These are phyloP conservation scores for Plasmodiophora brassicae DNA, from an alignment of 208 protist genomes.

Conservation along the genomic window DNA sequence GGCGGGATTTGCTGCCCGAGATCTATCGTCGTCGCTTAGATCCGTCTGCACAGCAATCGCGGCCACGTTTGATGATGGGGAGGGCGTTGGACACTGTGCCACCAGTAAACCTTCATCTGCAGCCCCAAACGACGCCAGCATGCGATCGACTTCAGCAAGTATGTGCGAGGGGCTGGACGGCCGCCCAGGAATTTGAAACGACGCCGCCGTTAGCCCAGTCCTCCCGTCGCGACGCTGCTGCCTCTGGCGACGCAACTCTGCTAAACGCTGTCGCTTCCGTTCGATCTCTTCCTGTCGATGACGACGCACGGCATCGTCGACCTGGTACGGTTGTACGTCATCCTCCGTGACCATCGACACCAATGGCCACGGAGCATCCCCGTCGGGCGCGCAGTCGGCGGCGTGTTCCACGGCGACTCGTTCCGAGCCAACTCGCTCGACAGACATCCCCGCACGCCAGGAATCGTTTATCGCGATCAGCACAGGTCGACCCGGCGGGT, in stretches of 20 bases:
- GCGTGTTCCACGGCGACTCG: not conserved
- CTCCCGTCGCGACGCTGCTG: not conserved
- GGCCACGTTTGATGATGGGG: not conserved
- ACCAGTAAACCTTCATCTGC: not conserved
- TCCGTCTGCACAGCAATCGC: not conserved
- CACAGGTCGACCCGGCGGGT: not conserved
- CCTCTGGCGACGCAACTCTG: not conserved
- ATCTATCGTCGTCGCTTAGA: not conserved
- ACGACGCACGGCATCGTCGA: not conserved
- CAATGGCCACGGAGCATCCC: not conserved
- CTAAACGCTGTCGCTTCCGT: not conserved
- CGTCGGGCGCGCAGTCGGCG: not conserved
- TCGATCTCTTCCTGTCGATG: not conserved
- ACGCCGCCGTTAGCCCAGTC: not conserved
- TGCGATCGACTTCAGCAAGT: not conserved
- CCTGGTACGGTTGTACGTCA: not conserved
- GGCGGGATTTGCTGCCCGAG: not conserved
- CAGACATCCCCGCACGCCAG: not conserved
- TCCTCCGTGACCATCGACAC: not conserved
- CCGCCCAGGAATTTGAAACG: not conserved
- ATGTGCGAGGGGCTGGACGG: not conserved
- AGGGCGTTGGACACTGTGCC: not conserved
- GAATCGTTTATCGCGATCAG: not conserved
- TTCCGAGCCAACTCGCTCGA: not conserved
- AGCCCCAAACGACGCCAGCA: not conserved